Percentiles rank a stretch among this genome's conserved stretches.
Conservation (phyloP, 1,284 basidiomycete genomes). For the Cryptococcus wingfieldii region DNA sequence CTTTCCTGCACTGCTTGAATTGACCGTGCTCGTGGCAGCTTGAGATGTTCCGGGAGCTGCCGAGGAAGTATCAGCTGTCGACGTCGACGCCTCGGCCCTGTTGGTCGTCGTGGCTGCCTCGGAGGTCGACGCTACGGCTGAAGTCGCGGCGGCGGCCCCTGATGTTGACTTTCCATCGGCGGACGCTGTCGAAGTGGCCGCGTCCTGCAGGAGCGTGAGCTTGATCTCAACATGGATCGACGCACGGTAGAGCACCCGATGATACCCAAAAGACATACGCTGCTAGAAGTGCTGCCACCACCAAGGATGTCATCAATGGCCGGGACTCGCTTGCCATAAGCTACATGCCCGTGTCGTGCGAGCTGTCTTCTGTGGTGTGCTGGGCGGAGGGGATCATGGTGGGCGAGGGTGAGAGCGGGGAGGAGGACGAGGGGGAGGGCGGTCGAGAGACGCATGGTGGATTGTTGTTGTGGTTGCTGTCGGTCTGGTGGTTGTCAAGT, state of each 20-base stretch:
- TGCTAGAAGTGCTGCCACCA: not conserved
- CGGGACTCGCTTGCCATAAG: not conserved
- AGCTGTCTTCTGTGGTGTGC: constrained; percentile 1
- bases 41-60: not conserved
- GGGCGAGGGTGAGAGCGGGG: constrained; percentile 6
- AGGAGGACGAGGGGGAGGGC: constrained; percentile 10
- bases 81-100: too few species aligned
- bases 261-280: not conserved
- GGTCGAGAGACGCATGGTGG: constrained; percentile 9
- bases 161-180: not conserved
- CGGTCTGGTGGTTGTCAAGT: not conserved
- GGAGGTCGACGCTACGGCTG: not conserved
- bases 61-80: not conserved
- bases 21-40: not conserved
- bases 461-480: not conserved
- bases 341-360: not conserved
- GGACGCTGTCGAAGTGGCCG: not conserved
- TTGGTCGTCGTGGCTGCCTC: too few species aligned
- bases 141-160: not conserved
- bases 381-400: not conserved
- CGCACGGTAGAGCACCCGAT: not conserved
- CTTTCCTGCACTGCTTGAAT: not conserved
- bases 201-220: not conserved
- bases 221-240: not conserved
- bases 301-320: not conserved